Evolutionary conservation across 2,329 filamentous ascomycete species (phyloP).

Genomic region (Monosporascus sp.): DNA sequence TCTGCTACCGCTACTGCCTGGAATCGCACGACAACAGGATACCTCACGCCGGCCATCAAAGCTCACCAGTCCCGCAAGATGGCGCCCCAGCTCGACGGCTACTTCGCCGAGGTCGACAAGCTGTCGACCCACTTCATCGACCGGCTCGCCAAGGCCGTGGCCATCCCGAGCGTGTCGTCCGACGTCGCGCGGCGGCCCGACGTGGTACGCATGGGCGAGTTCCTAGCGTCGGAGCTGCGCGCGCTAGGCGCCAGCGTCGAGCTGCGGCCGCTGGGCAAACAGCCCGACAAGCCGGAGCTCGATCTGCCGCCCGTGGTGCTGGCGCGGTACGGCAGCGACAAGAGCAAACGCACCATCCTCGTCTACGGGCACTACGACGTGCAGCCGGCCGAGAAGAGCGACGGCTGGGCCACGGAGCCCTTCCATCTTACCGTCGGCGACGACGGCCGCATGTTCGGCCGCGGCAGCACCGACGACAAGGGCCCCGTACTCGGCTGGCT

Average conservation of each 20-base stretch:
- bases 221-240: slow-evolving; percentile 77
- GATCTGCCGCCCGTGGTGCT: slow-evolving; percentile 90
- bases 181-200: slow-evolving; percentile 84
- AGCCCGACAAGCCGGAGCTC: slow-evolving; percentile 84
- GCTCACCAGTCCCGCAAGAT: slow-evolving; percentile 66
- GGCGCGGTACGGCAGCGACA: slow-evolving; percentile 85
- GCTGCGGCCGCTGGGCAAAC: slow-evolving; percentile 80
- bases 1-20: neutral
- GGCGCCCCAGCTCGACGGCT: slow-evolving; percentile 85
- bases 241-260: slow-evolving; percentile 81
- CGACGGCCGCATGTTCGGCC: slow-evolving; percentile 92
- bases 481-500: slow-evolving; percentile 95
- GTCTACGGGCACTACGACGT: slow-evolving; percentile 99
- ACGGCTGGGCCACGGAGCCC: slow-evolving; percentile 94
- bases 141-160: slow-evolving; percentile 83
- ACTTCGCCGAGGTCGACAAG: slow-evolving; percentile 86
- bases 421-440: slow-evolving; percentile 84
- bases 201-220: slow-evolving; percentile 95
- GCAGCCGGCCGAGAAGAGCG: slow-evolving; percentile 86
- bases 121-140: slow-evolving; percentile 80
- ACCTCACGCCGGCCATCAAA: slow-evolving; percentile 49
- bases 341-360: slow-evolving; percentile 88
- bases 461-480: slow-evolving; percentile 96
- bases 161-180: slow-evolving; percentile 90
- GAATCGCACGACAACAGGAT: slow-evolving; percentile 19